Conservation (phyloP, 225 moss, liverwort and hornwort species). For the Pseudoscleropodium purum region DNA sequence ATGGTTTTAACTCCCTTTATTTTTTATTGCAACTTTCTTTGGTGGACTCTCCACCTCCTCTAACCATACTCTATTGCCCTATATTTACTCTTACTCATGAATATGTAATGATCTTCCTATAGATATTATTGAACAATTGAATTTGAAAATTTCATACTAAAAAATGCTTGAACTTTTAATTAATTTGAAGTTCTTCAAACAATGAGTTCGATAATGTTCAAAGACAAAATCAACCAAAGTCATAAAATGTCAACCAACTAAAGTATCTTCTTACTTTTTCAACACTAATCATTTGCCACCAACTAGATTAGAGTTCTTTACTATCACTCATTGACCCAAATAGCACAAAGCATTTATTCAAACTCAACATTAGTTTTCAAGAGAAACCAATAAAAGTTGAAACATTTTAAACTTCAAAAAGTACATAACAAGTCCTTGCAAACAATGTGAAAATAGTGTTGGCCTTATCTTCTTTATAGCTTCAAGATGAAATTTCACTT, state of each 20-base stretch:
- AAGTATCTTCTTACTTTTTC: neutral
- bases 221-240: neutral
- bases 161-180: neutral
- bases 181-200: neutral
- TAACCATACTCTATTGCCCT: accelerated
- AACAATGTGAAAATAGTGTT: neutral
- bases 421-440: neutral
- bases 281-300: neutral
- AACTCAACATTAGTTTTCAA: neutral
- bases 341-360: neutral
- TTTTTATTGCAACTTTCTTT: neutral
- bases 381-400: neutral
- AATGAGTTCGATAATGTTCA: neutral
- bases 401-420: too few relatives aligned
- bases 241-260: neutral
- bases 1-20: accelerated
- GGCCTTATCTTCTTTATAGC: neutral
- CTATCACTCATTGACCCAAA: neutral
- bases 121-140: neutral
- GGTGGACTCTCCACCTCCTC: accelerated
- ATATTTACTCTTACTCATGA: neutral
- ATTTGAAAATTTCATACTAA: neutral
- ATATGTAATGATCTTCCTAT: neutral
- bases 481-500: neutral
- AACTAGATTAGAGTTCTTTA: neutral